Evolutionary conservation across 306 rosid genomes (phyloP), one percentile per base, ranked within the genome.

Genomic region (Medicago lupulina): DNA sequence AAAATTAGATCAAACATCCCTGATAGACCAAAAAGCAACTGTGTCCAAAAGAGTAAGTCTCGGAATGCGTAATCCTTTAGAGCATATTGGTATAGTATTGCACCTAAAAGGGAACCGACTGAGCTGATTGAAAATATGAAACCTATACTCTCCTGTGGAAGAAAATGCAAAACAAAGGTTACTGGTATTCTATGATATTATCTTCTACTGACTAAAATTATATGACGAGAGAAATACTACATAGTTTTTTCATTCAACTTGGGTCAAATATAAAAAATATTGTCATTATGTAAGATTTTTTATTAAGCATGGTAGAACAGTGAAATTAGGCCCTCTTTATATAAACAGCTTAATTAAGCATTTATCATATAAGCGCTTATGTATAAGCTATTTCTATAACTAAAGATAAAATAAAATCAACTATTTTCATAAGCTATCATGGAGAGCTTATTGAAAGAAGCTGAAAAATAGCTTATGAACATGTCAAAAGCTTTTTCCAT

Each of bases 1-100:
- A 92, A 75, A 80, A 90, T 67, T 79, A 92, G 72, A 82, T 92
- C 97, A 44, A 95, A 87, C 92, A 90, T 90, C 80, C 98, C 98
- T 25, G 97, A 92, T 61, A 90, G 58, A 46, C 93, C 91, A 54
- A 69, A 90, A 11, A 92, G 66, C 78, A 90, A 79, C 79, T 94
- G 98, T 68, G 96, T 88, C 98, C 98, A 91, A 86, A 94, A 94
- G 65, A 92, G 93, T 85, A 94, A 75, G 82, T 87, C 93, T 61
- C 97, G 67, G 85, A 95, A 95, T 28, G 91, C 91, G 58, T 95
- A 89, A 65, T 92, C 97, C 86, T 92, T 95, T 7, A 95, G 88
- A 51, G 80, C 89, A 81, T 95, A 82, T 60, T 95, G 98, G 78
- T 91, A 95, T 40, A 95, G 92, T 70, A 95, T 77, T 25, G 97